These are phyloP conservation scores for Boletus sensibilis DNA, from an alignment of 768 basidiomycete species.

Conservation along the genomic window DNA sequence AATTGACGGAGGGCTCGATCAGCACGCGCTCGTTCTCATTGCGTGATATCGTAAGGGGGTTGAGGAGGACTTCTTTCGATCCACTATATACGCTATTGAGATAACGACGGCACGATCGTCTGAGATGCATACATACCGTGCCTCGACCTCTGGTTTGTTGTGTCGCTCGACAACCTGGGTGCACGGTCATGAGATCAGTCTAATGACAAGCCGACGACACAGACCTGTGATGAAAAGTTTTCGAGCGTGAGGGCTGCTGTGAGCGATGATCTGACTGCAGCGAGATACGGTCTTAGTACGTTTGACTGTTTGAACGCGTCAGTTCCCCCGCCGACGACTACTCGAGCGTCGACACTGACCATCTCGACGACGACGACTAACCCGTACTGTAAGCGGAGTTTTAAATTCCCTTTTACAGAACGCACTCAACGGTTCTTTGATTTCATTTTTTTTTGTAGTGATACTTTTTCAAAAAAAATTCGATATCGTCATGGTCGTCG, in stretches of 20 bases:
- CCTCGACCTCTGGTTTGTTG: conserved; percentile 96
- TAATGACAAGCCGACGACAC: conserved; percentile 11
- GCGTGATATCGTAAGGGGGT: conserved; percentile 90
- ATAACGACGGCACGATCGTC: background rate
- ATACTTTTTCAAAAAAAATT: background rate
- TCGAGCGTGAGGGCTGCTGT: conserved; percentile 98
- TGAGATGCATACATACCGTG: conserved; percentile 49
- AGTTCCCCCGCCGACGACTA: conserved; percentile 1
- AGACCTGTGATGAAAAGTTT: conserved; percentile 89
- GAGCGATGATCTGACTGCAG: conserved; percentile 91
- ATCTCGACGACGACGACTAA: conserved; percentile 35
- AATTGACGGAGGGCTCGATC: conserved; percentile 97
- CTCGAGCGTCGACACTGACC: conserved; percentile 43
- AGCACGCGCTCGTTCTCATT: conserved; percentile 97
- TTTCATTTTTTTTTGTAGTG: background rate
- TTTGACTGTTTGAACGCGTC: conserved; percentile 65
- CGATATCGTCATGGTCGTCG: conserved; percentile 57
- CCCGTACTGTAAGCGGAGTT: conserved; percentile 44
- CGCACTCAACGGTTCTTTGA: background rate
- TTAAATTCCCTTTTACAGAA: conserved; percentile 21
- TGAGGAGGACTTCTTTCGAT: conserved; percentile 92
- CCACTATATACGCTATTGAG: conserved; percentile 47
- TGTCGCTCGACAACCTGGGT: conserved; percentile 89
- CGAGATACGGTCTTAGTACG: conserved; percentile 91
- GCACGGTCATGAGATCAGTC: conserved; percentile 2